Conservation (phyloP, 495 filamentous ascomycete genomes). For the Rusavskia elegans region DNA sequence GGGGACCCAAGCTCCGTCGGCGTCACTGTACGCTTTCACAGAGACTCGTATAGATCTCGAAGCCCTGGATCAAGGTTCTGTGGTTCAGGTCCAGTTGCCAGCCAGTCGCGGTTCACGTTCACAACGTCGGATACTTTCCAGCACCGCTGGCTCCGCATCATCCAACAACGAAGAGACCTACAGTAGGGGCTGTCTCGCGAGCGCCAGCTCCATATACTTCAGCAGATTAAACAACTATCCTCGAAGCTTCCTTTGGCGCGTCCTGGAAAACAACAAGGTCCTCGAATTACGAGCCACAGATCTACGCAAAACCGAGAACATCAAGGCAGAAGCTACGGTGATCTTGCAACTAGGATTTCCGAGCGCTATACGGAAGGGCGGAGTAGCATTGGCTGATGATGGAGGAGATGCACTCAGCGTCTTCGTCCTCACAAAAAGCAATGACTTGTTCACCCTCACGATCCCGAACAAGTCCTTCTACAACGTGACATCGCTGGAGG, state of each 20-base stretch:
- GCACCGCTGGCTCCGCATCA: constrained; percentile 12
- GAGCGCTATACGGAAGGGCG: constrained; percentile 48
- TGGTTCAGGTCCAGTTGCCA: constrained; percentile 58
- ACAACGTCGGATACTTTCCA: constrained; percentile 21
- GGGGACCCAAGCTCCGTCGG: constrained; percentile 2
- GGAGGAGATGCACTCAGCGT: constrained; percentile 64
- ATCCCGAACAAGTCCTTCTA: constrained; percentile 71
- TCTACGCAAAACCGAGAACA: constrained; percentile 50
- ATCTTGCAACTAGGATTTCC: constrained; percentile 66
- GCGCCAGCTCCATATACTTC: constrained; percentile 70
- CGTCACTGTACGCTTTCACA: constrained; percentile 41
- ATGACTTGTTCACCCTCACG: constrained; percentile 64
- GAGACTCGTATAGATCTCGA: constrained; percentile 76
- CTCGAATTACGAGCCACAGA: constrained; percentile 75
- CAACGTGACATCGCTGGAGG: constrained; percentile 46
- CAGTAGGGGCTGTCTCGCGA: constrained; percentile 53
- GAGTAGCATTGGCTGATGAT: constrained; percentile 67
- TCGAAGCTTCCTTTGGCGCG: constrained; percentile 75
- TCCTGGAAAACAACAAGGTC: constrained; percentile 64
- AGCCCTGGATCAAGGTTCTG: constrained; percentile 48
- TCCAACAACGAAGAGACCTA: constrained; percentile 64
- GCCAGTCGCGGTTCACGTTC: constrained; percentile 31
- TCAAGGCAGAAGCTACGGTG: constrained; percentile 46
- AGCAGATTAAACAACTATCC: constrained; percentile 58
- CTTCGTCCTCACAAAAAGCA: constrained; percentile 62